Percentiles rank a stretch among this genome's conserved stretches.
These are phyloP conservation scores for Aspergillus pseudoviridinutans DNA, from an alignment of 2,329 filamentous ascomycete genomes.

Conservation along the genomic window DNA sequence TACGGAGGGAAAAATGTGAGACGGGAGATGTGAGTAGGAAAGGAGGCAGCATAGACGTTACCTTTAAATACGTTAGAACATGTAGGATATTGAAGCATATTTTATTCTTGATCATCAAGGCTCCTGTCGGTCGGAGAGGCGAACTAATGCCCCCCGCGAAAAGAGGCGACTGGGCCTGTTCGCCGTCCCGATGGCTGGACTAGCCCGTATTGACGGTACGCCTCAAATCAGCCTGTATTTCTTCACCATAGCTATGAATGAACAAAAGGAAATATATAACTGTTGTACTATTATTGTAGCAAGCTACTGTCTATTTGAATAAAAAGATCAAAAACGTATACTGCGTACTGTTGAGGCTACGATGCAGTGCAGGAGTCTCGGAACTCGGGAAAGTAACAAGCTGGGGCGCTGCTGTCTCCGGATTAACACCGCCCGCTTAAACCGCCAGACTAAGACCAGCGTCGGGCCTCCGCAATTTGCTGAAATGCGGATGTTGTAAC, in stretches of 20 bases:
- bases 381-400: background rate
- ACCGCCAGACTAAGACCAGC: background rate
- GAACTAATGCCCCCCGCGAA: background rate
- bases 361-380: background rate
- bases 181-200: background rate
- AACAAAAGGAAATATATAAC: too few relatives aligned
- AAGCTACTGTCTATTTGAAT: too few relatives aligned
- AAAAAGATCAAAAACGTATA: background rate
- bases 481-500: constrained; percentile 10
- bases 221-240: too few relatives aligned
- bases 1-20: background rate
- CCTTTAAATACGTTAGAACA: too few relatives aligned
- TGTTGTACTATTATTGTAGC: too few relatives aligned
- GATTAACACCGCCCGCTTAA: constrained; percentile 9
- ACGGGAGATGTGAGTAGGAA: background rate
- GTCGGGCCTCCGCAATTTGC: constrained; percentile 11
- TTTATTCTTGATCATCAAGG: too few relatives aligned
- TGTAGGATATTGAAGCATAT: too few relatives aligned
- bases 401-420: constrained; percentile 9
- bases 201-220: too few relatives aligned
- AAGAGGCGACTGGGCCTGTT: background rate
- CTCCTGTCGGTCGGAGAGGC: background rate
- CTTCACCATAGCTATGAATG: too few relatives aligned
- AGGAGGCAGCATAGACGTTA: too few relatives aligned
- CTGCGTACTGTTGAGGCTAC: background rate